Evolutionary conservation across 129 eudicot genomes (phyloP).

Genomic region (Lactuca saligna): DNA sequence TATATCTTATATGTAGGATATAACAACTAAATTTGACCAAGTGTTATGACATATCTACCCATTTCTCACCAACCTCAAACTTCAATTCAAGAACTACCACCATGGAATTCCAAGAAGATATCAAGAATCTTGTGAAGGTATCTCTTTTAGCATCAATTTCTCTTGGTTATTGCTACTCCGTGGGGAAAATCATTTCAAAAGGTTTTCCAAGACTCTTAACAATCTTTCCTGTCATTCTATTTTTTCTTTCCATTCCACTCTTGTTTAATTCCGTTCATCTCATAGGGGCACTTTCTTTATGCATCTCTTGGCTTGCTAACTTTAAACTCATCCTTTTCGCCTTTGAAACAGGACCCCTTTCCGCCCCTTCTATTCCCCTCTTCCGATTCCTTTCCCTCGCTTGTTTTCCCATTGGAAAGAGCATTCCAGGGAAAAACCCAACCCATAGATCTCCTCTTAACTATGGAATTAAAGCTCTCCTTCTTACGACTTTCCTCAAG

Average conservation of each 20-base stretch:
- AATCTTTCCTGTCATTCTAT: conserved; percentile 30
- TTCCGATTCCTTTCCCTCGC: conserved; percentile 24
- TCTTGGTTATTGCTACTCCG: conserved; percentile 22
- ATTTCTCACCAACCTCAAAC: neutral
- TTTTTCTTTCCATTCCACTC: conserved; percentile 29
- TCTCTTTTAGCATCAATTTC: conserved; percentile 11
- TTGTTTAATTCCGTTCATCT: conserved; percentile 27
- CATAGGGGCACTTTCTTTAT: conserved; percentile 28
- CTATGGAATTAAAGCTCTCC: conserved; percentile 39
- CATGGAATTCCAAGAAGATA: conserved; percentile 37
- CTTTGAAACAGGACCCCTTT: conserved; percentile 35
- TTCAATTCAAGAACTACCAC: neutral
- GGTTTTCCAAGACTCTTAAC: conserved; percentile 32
- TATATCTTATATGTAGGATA: too few relatives aligned
- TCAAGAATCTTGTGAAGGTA: conserved; percentile 28
- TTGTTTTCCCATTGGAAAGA: conserved; percentile 26
- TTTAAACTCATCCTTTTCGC: conserved; percentile 47
- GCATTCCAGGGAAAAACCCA: conserved; percentile 12
- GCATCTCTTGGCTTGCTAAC: conserved; percentile 41
- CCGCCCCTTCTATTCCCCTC: conserved; percentile 21
- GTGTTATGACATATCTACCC: neutral
- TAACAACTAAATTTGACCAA: neutral
- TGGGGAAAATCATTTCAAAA: conserved; percentile 27
- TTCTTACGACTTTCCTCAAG: conserved; percentile 33
- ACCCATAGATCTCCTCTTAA: conserved; percentile 17